Percentiles rank a stretch among this genome's conserved stretches.
Evolutionary conservation across 495 filamentous ascomycete genomes (phyloP).

Genomic region (Platismatia glauca): DNA sequence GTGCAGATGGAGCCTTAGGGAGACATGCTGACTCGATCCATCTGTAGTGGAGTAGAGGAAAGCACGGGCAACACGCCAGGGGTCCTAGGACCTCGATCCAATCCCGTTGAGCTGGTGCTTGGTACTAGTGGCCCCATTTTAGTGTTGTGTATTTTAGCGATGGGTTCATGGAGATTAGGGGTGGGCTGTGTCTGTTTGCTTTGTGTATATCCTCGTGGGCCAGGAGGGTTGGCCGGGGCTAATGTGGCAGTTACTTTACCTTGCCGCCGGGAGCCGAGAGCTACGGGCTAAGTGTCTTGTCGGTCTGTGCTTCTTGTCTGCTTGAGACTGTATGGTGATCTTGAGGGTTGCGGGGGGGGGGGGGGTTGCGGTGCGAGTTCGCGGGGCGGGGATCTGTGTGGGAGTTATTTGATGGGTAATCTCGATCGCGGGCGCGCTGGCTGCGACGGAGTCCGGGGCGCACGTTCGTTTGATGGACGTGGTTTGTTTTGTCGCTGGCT

Average conservation of each 20-base stretch:
- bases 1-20: no score
- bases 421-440: no score
- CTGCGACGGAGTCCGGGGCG: no score
- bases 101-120: background rate
- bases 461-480: no score
- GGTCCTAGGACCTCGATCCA: background rate
- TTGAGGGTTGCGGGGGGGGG: background rate
- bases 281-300: no score
- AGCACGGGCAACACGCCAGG: background rate
- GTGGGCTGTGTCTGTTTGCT: background rate
- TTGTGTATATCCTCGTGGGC: background rate
- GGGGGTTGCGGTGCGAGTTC: no score
- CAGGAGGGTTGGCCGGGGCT: background rate
- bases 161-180: background rate
- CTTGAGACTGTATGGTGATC: background rate
- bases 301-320: background rate
- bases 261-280: no score
- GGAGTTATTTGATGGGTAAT: no score
- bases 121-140: background rate
- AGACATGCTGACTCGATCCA: background rate
- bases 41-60: background rate
- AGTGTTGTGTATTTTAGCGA: background rate
- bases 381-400: no score
- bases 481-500: background rate
- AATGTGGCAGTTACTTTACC: background rate